Percentiles rank a stretch among this genome's conserved stretches.
These are phyloP conservation scores for Penicillium hordei DNA, from an alignment of 2,329 filamentous ascomycete genomes.

Conservation along the genomic window DNA sequence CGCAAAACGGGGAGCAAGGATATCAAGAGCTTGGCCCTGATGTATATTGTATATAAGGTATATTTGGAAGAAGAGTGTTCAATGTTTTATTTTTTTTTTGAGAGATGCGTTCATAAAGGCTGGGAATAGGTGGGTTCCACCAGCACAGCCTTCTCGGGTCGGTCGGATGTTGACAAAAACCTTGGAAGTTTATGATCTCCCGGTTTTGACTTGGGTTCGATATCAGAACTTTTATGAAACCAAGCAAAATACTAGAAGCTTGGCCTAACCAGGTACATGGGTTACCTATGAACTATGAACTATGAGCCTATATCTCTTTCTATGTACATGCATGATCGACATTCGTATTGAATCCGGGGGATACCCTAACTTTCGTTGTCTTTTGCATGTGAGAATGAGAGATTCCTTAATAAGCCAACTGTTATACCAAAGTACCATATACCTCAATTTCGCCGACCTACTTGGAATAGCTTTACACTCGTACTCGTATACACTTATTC, in stretches of 20 bases:
- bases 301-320: no score
- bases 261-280: background rate
- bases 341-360: no score
- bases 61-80: background rate
- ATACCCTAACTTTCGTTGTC: no score
- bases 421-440: no score
- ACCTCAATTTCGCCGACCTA: no score
- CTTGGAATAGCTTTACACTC: no score
- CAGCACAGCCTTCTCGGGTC: slow-evolving; percentile 28
- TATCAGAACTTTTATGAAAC: no score
- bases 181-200: background rate
- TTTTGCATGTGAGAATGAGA: no score
- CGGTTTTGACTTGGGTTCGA: no score
- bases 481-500: background rate
- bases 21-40: background rate
- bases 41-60: background rate
- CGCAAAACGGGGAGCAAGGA: background rate
- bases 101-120: background rate
- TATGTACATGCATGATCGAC: no score
- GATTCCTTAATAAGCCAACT: no score
- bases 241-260: background rate
- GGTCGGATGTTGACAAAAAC: slow-evolving; percentile 15
- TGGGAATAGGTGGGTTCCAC: slow-evolving; percentile 16
- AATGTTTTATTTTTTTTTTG: background rate
- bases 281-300: no score